Conservation (phyloP, 2,329 filamentous ascomycete genomes). For the Tolypocladium amazonense region DNA sequence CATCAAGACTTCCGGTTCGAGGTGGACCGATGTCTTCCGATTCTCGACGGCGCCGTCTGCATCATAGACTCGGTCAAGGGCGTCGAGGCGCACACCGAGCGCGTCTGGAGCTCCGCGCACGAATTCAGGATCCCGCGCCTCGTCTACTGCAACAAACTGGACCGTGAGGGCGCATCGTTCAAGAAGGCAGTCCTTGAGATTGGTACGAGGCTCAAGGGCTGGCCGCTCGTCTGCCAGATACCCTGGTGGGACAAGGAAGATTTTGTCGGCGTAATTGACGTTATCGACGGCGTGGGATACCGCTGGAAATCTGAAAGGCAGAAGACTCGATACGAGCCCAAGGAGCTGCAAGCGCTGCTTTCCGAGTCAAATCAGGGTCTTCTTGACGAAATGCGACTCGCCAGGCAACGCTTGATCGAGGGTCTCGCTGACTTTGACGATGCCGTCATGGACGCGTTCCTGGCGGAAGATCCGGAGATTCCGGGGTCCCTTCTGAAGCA, state of each 20-base stretch:
- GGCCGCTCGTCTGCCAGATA: slow-evolving; percentile 88
- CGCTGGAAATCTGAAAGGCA: slow-evolving; percentile 48
- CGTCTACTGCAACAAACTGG: slow-evolving; percentile 69
- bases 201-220: slow-evolving; percentile 65
- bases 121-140: slow-evolving; percentile 75
- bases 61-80: slow-evolving; percentile 88
- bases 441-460: slow-evolving; percentile 70
- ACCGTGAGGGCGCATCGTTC: slow-evolving; percentile 70
- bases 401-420: slow-evolving; percentile 70
- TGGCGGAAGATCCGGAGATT: slow-evolving; percentile 69
- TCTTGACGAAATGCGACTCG: slow-evolving; percentile 60
- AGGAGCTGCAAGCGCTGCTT: slow-evolving; percentile 29
- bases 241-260: slow-evolving; percentile 83
- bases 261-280: slow-evolving; percentile 77
- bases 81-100: slow-evolving; percentile 93
- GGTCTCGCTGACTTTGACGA: slow-evolving; percentile 84
- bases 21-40: slow-evolving; percentile 78
- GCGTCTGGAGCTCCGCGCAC: slow-evolving; percentile 87
- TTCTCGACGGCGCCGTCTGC: slow-evolving; percentile 84
- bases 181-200: slow-evolving; percentile 78
- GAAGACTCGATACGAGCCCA: slow-evolving; percentile 23
- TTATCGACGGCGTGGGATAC: slow-evolving; percentile 64
- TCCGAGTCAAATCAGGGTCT: slow-evolving; percentile 34
- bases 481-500: slow-evolving; percentile 55
- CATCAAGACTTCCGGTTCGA: slow-evolving; percentile 98